A percentile compares a stretch with the other conserved stretches of the same genome.
Conservation (phyloP, 306 rosid species). For the Carpinus viminea region DNA sequence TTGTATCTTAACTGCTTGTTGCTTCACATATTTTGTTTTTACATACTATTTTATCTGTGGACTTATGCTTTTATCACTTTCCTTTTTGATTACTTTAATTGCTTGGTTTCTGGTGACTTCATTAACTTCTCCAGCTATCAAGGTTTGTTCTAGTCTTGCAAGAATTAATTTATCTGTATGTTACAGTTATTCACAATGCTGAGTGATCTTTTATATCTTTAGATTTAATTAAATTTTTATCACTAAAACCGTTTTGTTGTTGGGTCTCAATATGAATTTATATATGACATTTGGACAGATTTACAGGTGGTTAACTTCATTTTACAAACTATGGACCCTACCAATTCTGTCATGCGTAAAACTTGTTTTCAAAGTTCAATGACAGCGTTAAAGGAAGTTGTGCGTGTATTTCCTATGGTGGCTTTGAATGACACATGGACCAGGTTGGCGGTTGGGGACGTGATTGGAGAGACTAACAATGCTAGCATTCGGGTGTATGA, state of each 20-base stretch:
- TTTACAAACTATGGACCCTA: slow-evolving; percentile 89
- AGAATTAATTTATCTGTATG: background rate
- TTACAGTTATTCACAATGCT: slow-evolving; percentile 5
- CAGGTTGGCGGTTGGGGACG: slow-evolving; percentile 93
- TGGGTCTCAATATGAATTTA: slow-evolving; percentile 35
- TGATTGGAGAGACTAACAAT: slow-evolving; percentile 66
- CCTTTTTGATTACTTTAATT: background rate
- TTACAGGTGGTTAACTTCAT: slow-evolving; percentile 89
- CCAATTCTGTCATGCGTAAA: slow-evolving; percentile 94
- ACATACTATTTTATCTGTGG: background rate
- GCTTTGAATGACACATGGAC: slow-evolving; percentile 89
- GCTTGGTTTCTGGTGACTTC: background rate
- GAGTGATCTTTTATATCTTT: slow-evolving; percentile 10
- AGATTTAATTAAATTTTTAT: slow-evolving; percentile 23
- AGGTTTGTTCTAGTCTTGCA: background rate
- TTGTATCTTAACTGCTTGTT: background rate
- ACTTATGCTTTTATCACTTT: background rate
- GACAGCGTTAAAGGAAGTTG: slow-evolving; percentile 86
- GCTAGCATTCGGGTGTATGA: slow-evolving; percentile 84
- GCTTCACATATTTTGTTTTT: background rate
- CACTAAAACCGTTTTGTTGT: background rate
- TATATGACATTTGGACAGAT: slow-evolving; percentile 54
- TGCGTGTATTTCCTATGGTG: slow-evolving; percentile 85
- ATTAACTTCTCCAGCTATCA: background rate
- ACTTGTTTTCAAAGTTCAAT: slow-evolving; percentile 85